Evolutionary conservation across 2,329 filamentous ascomycete species (phyloP), one percentile per base, ranked within the genome.

Genomic region (Chaetomiaceae sp.): DNA sequence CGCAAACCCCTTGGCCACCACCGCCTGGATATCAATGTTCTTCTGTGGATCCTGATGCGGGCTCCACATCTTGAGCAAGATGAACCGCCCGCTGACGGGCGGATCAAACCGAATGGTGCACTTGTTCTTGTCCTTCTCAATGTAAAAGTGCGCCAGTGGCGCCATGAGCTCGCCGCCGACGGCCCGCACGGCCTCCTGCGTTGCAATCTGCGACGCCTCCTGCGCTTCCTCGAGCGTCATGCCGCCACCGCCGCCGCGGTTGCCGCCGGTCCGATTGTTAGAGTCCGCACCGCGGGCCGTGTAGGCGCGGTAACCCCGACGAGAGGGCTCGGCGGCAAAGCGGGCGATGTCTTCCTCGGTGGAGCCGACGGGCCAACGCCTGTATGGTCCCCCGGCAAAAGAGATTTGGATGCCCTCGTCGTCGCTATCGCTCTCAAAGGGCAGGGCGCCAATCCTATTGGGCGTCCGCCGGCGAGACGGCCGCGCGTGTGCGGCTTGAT

Each of bases 41-140:
- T 55, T 60, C 18, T 67, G 62, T 4, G 80, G 76, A 43, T 85
- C 82, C 23, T 82, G 79, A 54, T 82, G 81, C 2, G 87, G 87
- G 62, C 85, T 90, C 88, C 90, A 96, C 67, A 96, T 82, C 74
- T 96, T 96, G 58, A 97, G 75, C 37, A 96, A 71, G 48, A 97
- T 86, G 67, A 87, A 95, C 52, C 89, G 81, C 5, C 88, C 89
- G 10, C 88, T 89, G 55, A 94, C 80, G 0, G 87, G 86, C 52
- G 89, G 87, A 62, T 91, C 82, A 62, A 97, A 96, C 54, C 82
- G 85, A 62, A 97, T 87, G 13, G 86, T 90, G 62, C 94, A 92
- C 69, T 86, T 90, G 72, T 83, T 89, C 73, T 90, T 91, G 62
- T 86, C 81, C 67, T 84, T 82, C 64, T 87, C 85, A 51, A 96